Percentiles rank a stretch among this genome's conserved stretches.
Evolutionary conservation across 1,139 yeast species (phyloP).

Genomic region (Suzukiozyma palmioleophila): DNA sequence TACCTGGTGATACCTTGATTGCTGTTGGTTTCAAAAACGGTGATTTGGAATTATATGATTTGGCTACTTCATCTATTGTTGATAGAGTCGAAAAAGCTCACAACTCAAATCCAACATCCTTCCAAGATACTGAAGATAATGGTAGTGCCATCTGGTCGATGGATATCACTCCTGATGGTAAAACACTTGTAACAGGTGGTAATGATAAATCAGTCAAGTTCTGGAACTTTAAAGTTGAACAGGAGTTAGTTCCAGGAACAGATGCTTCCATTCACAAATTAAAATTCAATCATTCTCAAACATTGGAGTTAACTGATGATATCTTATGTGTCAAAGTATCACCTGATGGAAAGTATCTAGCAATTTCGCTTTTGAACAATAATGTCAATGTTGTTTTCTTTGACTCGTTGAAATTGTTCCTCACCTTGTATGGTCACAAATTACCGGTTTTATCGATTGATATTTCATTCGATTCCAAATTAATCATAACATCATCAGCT

Average conservation of each 20-base stretch:
- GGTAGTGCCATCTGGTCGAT: constrained; percentile 88
- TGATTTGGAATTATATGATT: constrained; percentile 76
- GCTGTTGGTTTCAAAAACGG: constrained; percentile 93
- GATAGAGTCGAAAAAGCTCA: constrained; percentile 76
- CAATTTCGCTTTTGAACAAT: constrained; percentile 82
- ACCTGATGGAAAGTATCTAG: constrained; percentile 72
- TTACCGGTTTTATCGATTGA: constrained; percentile 89
- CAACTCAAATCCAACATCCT: constrained; percentile 15
- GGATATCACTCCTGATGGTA: constrained; percentile 84
- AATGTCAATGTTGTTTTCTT: constrained; percentile 90
- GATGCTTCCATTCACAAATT: constrained; percentile 48
- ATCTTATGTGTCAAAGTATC: constrained; percentile 78
- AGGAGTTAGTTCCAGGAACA: constrained; percentile 69
- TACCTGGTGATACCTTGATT: constrained; percentile 88
- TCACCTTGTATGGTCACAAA: constrained; percentile 92
- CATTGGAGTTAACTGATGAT: constrained; percentile 83
- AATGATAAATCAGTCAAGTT: constrained; percentile 87
- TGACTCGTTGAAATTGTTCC: constrained; percentile 80
- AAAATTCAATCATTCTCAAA: constrained; percentile 67
- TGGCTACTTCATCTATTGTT: constrained; percentile 73
- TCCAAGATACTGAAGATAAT: constrained; percentile 24
- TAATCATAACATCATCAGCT: constrained; percentile 89
- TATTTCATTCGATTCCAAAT: constrained; percentile 80
- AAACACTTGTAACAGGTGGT: constrained; percentile 83
- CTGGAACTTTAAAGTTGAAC: constrained; percentile 76